Evolutionary conservation across 345 rosid genomes (phyloP), one percentile per base, ranked within the genome.

Genomic region (Turritis glabra): DNA sequence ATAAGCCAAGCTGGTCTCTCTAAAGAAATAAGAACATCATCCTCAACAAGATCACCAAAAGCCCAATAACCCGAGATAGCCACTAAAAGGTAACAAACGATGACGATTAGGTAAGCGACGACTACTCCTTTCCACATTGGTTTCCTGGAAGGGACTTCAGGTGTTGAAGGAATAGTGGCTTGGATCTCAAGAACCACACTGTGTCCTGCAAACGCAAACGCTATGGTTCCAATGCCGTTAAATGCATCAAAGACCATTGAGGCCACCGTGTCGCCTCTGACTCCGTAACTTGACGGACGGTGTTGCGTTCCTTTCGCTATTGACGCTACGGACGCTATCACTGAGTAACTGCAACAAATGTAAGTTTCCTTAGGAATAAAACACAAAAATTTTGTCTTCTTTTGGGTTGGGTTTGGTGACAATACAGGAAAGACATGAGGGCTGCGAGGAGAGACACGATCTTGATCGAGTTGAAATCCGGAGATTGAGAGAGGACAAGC

Each of bases 381-480:
- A 37, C 17, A 19, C 10, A 73, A 18, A 72, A 11, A 0, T n/a
- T 46, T 48, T 18, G 8, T 30, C 37, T 3, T 29, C 3, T 69
- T 43, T 58, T 21, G 35, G 3, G 53, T 57, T 47, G 32, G 43
- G 46, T 59, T 54, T 67, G 7, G 50, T 43, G 64, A 33, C 48
- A 32, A 32, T 78, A 78, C 81, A 61, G 27, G 67, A 89, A 71
- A 43, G 96, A 91, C 97, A 91, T 91, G 72, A 88, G 84, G 0
- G 96, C 97, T 1, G 97, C 97, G 1, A 91, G 88, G 56, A 89
- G 69, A 21, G 97, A 91, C 64, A 91, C 88, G 3, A 85, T 86
- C 3, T 93, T 48, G 77, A 91, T 84, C 79, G 97, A 81, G 85
- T 91, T 85, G 80, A 91, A 91, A 72, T 91, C 90, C 71, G 97